These are phyloP conservation scores for Delphinella strobiligena DNA, from an alignment of 2,329 filamentous ascomycete species.

Conservation along the genomic window DNA sequence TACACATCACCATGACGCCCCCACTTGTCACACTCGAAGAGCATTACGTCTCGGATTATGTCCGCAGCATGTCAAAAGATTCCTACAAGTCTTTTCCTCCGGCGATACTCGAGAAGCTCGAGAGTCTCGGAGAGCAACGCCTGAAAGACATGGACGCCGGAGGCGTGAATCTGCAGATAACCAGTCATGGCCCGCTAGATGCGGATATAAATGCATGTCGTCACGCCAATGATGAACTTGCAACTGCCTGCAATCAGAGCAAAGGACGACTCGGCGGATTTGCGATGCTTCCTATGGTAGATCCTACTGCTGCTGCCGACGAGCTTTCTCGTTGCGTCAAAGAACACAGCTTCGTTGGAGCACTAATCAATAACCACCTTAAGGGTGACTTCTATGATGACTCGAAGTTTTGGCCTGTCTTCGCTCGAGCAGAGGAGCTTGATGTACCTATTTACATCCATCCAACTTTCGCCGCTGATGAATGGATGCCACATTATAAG, in stretches of 20 bases:
- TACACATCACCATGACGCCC: slow-evolving; percentile 16
- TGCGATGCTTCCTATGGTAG: slow-evolving; percentile 21
- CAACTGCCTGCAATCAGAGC: slow-evolving; percentile 16
- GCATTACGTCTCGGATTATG: slow-evolving; percentile 20
- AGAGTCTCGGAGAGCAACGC: slow-evolving; percentile 17
- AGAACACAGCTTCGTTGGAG: slow-evolving; percentile 22
- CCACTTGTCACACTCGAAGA: slow-evolving; percentile 25
- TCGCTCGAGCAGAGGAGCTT: slow-evolving; percentile 24
- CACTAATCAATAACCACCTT: slow-evolving; percentile 24
- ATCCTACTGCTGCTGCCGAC: slow-evolving; percentile 18
- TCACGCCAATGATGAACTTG: slow-evolving; percentile 22
- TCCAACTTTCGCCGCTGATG: slow-evolving; percentile 30
- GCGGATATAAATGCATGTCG: slow-evolving; percentile 16
- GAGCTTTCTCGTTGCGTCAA: slow-evolving; percentile 22
- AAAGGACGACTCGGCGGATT: slow-evolving; percentile 21
- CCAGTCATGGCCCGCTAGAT: slow-evolving; percentile 22
- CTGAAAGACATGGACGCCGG: slow-evolving; percentile 21
- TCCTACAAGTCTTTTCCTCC: slow-evolving; percentile 2
- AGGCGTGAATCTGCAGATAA: slow-evolving; percentile 21
- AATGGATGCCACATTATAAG: slow-evolving; percentile 26
- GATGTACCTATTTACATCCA: slow-evolving; percentile 43
- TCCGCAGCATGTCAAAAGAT: slow-evolving; percentile 9
- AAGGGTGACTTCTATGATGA: slow-evolving; percentile 24
- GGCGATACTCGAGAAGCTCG: slow-evolving; percentile 12
- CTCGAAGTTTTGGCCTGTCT: slow-evolving; percentile 18